Base-by-base conservation (phyloP, 2,329 filamentous ascomycete genomes). In the Pezicula rhizophila region DNA sequence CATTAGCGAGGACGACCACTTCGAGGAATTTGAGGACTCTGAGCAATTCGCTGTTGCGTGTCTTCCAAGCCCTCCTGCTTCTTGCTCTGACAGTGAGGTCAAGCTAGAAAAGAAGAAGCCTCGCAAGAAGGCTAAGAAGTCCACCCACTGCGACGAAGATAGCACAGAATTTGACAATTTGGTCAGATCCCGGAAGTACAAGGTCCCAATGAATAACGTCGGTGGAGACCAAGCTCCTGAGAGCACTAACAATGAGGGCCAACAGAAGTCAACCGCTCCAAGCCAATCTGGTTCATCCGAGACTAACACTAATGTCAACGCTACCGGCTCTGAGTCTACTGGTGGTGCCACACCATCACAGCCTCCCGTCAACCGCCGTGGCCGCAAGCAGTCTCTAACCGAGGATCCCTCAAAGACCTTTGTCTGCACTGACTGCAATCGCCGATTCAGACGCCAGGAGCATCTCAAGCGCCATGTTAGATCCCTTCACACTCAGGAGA, bases 331-430 rank as follows among this genome's bases (percentile, higher is more conserved):
- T 43, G 69, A 69, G 64, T 70, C 59, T 38, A 60, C 64, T 48
- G 52, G 55, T 41, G 64, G 61, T 45, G 49, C 46, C 35, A 54
- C 50, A 58, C 68, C 57, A 40, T 42, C 50, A 1, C 72, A 77
- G 3, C 72, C 75, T 8, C 85, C 86, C 8, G 80, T 87, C 59
- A 95, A 89, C 70, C 91, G 93, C 57, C 91, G 93, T 51, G 93
- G 93, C 52, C 91, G 93, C 70, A 99, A 99, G 83, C 93, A 99
- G 74, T 97, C 93, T 1, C 72, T 97, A 60, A 97, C 93, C 5
- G 93, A 97, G 64, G 93, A 99, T 63, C 93, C 93, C 1, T 95
- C 89, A 63, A 99, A 99, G 84, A 96, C 91, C 0, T 99, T 97
- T 56, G 89, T 96, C 52, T 99, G 93, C 74, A 90, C 91, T 49